These are phyloP conservation scores for Cornus kousa DNA, from an alignment of 148 eudicot species.

Conservation along the genomic window DNA sequence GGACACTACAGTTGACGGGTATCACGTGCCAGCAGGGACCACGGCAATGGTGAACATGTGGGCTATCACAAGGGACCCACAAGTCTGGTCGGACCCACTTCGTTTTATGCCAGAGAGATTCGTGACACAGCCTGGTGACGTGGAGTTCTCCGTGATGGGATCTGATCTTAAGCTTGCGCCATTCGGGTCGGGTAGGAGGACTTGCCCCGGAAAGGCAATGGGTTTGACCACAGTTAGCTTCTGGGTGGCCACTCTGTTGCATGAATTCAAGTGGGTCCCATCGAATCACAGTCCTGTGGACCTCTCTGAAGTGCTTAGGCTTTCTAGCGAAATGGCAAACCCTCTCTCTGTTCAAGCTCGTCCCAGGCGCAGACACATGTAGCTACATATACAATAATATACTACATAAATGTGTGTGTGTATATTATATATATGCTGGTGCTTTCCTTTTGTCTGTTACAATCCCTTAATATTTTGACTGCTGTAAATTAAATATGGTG, in stretches of 20 bases:
- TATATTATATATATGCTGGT: not conserved
- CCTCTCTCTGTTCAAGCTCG: slow-evolving; percentile 45
- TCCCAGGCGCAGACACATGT: slow-evolving; percentile 22
- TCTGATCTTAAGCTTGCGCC: slow-evolving; percentile 67
- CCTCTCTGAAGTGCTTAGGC: slow-evolving; percentile 49
- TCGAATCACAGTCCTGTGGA: slow-evolving; percentile 30
- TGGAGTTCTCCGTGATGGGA: slow-evolving; percentile 45
- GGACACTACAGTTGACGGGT: slow-evolving; percentile 45
- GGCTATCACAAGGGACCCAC: slow-evolving; percentile 64
- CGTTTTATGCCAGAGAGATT: slow-evolving; percentile 59
- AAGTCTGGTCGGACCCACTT: slow-evolving; percentile 53
- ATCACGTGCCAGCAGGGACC: slow-evolving; percentile 62
- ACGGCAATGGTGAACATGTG: slow-evolving; percentile 83
- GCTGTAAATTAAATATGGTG: too few species aligned
- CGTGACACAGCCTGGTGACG: not conserved
- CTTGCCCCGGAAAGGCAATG: slow-evolving; percentile 59
- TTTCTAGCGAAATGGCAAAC: slow-evolving; percentile 66
- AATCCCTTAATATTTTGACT: too few species aligned
- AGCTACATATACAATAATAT: not conserved
- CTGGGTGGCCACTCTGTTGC: slow-evolving; percentile 56
- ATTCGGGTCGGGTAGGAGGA: slow-evolving; percentile 67
- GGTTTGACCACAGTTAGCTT: slow-evolving; percentile 57
- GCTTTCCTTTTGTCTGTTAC: too few species aligned
- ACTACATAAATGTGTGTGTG: not conserved
- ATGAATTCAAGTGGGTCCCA: slow-evolving; percentile 43